Evolutionary conservation across 1,284 basidiomycete genomes (phyloP), one percentile per base, ranked within the genome.

Genomic region (Bondarzewia mesenterica): DNA sequence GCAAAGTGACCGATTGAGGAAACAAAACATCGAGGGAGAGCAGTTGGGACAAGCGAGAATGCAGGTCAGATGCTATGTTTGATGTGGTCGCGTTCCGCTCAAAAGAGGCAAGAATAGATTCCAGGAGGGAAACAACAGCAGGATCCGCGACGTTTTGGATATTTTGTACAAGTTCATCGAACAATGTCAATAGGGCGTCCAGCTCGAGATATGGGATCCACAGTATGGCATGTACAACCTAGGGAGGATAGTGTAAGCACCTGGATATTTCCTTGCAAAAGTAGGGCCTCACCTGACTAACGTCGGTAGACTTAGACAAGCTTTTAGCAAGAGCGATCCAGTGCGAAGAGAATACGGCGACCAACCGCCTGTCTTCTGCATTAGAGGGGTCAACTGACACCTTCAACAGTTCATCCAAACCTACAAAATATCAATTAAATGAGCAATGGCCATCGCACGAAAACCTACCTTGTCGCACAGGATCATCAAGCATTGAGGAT

Each of bases 171-270:
- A 72, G 54, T 27, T 54, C 54, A 29, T 65, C 58, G 25, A 70
- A 49, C 2, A 69, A 48, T 35, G 57, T 44, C 15, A 62, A 47
- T 7, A 58, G 46, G n/a, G 67, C 65, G 3, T 63, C 57, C 0
- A 58, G 47, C 8, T 54, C 54, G 54, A 77, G 64, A 52, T 73
- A 80, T 45, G 64, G 69, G 46, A 77, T 64, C 80, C 80, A 83
- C 6, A 72, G 53, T 2, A 58, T 42, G 26, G 47, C 37, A 47
- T 58, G 39, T 32, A 48, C 26, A 20, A 27, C 46, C 39, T 43
- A 23, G 6, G 47, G 14, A 42, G 20, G 12, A 16, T 8, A n/a
- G 29, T 32, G 4, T 32, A 12, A n/a, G 29, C n/a, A 32, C 10
- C 4, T 12, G 10, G 29, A 4, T 7, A 20, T 3, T 37, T 14